Evolutionary conservation across 108 stramenopile species (phyloP).

Genomic region (Epithemia pelagica): DNA sequence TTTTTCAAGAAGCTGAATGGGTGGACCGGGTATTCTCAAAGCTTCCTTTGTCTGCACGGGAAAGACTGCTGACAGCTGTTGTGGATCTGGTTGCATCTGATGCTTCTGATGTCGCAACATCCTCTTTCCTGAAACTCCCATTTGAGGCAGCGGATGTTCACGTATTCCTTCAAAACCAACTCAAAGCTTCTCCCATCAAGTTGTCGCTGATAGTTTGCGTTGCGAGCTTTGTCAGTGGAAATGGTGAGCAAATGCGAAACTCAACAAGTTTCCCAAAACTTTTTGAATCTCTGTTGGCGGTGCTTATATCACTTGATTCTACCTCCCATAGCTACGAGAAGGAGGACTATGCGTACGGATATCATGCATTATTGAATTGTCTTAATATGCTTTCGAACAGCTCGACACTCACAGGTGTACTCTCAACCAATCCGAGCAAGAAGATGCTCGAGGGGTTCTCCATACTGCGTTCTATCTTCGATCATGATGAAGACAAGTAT

Average conservation of each 20-base stretch:
- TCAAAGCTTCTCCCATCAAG: slow-evolving; percentile 16
- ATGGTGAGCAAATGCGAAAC: slow-evolving; percentile 16
- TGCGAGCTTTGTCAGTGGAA: slow-evolving; percentile 45
- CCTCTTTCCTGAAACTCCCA: slow-evolving; percentile 50
- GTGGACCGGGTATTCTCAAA: slow-evolving; percentile 38
- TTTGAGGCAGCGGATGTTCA: slow-evolving; percentile 40
- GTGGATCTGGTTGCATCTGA: slow-evolving; percentile 28
- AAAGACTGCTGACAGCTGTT: slow-evolving; percentile 25
- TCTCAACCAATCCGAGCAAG: neutral
- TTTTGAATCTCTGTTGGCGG: slow-evolving; percentile 12
- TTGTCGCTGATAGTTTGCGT: slow-evolving; percentile 44
- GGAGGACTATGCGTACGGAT: neutral
- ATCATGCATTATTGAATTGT: neutral
- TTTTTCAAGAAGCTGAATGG: slow-evolving; percentile 67
- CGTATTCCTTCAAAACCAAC: slow-evolving; percentile 25
- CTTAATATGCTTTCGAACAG: neutral
- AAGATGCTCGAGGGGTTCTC: neutral
- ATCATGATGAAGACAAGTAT: slow-evolving; percentile 21
- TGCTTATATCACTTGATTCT: neutral
- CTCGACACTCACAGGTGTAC: neutral
- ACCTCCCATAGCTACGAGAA: neutral
- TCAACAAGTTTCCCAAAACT: slow-evolving; percentile 7
- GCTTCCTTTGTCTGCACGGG: neutral
- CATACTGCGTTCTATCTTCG: neutral
- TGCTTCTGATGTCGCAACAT: slow-evolving; percentile 29